phyloP scores from a whole-genome alignment of 2,329 filamentous ascomycete species.

The Penicillium digitatum region DNA sequence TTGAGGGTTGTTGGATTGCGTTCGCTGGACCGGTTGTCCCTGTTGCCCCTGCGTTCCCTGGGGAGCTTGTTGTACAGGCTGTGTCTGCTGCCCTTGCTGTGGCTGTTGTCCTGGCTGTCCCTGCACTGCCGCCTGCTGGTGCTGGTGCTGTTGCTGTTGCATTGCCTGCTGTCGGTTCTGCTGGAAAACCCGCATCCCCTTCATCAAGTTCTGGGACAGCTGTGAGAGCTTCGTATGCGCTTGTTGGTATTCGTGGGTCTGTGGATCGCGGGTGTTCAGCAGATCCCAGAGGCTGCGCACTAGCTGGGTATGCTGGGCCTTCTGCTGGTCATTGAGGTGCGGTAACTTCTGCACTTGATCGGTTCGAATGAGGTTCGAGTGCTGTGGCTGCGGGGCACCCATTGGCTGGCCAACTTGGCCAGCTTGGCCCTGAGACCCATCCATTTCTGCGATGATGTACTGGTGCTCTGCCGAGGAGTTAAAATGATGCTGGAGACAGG shows the following conservation, averaged over 20 bases:
- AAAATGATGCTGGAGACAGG: neutral
- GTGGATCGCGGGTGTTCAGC: conserved; percentile 48
- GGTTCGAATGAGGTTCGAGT: conserved; percentile 49
- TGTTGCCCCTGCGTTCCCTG: conserved; percentile 10
- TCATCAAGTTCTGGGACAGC: conserved; percentile 51
- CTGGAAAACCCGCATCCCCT: conserved; percentile 48
- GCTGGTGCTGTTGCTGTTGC: conserved; percentile 15
- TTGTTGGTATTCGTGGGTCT: conserved; percentile 48
- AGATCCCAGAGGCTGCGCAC: conserved; percentile 54
- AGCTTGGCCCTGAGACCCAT: conserved; percentile 30
- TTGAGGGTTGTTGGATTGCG: conserved; percentile 38
- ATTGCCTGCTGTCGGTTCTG: conserved; percentile 37
- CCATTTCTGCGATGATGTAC: conserved; percentile 26
- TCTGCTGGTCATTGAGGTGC: conserved; percentile 52
- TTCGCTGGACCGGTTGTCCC: conserved; percentile 28
- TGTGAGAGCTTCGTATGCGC: conserved; percentile 51
- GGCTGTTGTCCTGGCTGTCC: conserved; percentile 15
- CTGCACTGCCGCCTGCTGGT: conserved; percentile 22
- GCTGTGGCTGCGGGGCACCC: conserved; percentile 37
- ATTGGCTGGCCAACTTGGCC: conserved; percentile 31
- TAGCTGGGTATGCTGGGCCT: conserved; percentile 52
- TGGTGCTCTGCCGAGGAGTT: neutral
- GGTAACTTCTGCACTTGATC: conserved; percentile 53
- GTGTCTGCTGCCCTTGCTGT: conserved; percentile 3
- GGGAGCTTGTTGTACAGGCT: conserved; percentile 11